Conservation (phyloP, 345 rosid genomes). For the Salix purpurea region DNA sequence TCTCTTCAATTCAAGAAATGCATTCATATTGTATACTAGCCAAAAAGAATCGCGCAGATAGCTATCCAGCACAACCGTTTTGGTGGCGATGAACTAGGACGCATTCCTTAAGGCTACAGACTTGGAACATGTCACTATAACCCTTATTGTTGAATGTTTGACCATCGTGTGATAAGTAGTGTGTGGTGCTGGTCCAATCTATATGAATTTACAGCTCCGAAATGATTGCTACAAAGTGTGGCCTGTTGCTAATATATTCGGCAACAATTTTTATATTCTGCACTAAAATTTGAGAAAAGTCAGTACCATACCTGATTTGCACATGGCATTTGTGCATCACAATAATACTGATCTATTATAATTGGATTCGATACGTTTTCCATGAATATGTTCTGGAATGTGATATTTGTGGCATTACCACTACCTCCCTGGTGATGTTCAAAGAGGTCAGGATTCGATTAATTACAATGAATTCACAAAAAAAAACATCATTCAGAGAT, state of each 20-base stretch:
- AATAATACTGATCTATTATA: constrained; percentile 80
- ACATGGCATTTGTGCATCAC: constrained; percentile 68
- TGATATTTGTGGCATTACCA: constrained; percentile 59
- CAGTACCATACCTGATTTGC: constrained; percentile 60
- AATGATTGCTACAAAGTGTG: too few relatives aligned
- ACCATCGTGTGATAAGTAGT: too few relatives aligned
- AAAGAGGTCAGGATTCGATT: constrained; percentile 12
- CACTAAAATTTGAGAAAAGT: neutral
- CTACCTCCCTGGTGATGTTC: constrained; percentile 60
- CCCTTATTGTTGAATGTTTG: too few relatives aligned
- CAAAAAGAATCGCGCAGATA: neutral
- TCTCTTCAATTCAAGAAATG: neutral
- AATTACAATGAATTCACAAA: neutral
- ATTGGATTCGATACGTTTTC: constrained; percentile 81
- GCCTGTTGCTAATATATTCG: too few relatives aligned
- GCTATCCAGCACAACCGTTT: too few relatives aligned
- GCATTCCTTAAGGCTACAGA: too few relatives aligned
- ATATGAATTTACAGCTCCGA: too few relatives aligned
- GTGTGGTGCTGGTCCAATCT: too few relatives aligned
- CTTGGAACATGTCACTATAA: too few relatives aligned
- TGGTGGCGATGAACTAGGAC: too few relatives aligned
- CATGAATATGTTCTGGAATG: constrained; percentile 59
- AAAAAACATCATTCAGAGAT: neutral
- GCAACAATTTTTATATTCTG: too few relatives aligned
- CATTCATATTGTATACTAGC: neutral